Conservation (phyloP, 345 rosid species). For the Orychophragmus violaceus region DNA sequence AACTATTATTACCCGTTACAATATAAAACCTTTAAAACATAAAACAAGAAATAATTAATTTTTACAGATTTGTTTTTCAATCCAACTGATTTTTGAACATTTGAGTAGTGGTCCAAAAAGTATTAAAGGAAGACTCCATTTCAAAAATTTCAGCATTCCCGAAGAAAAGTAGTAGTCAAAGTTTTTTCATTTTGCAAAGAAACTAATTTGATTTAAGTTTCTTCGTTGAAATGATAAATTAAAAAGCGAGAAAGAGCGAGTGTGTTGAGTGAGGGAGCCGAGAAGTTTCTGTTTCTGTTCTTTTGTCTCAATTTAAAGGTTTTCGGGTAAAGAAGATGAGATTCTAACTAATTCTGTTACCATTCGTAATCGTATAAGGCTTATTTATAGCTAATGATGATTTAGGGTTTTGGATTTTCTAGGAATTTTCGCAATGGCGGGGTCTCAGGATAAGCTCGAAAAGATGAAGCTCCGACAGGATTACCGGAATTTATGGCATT, state of each 20-base stretch:
- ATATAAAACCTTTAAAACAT: too few relatives aligned
- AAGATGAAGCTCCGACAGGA: conserved; percentile 86
- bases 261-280: background rate
- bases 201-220: background rate
- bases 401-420: background rate
- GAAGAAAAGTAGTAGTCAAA: background rate
- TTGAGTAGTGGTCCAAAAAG: background rate
- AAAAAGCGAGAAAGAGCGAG: background rate
- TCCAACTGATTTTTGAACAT: too few relatives aligned
- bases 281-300: background rate
- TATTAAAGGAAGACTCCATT: too few relatives aligned
- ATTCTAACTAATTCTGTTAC: background rate
- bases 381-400: background rate
- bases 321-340: conserved; percentile 9
- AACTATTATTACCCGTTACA: background rate
- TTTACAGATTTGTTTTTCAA: too few relatives aligned
- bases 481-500: conserved; percentile 93
- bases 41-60: too few relatives aligned
- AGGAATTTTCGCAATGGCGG: conserved; percentile 44
- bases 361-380: background rate
- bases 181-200: background rate
- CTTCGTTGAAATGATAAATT: background rate
- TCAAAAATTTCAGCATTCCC: too few relatives aligned
- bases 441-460: conserved; percentile 51
- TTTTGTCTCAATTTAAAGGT: conserved; percentile 1